Percentiles rank a stretch among this genome's conserved stretches.
These are phyloP conservation scores for Apiospora saccharicola DNA, from an alignment of 2,329 filamentous ascomycete species.

Conservation along the genomic window DNA sequence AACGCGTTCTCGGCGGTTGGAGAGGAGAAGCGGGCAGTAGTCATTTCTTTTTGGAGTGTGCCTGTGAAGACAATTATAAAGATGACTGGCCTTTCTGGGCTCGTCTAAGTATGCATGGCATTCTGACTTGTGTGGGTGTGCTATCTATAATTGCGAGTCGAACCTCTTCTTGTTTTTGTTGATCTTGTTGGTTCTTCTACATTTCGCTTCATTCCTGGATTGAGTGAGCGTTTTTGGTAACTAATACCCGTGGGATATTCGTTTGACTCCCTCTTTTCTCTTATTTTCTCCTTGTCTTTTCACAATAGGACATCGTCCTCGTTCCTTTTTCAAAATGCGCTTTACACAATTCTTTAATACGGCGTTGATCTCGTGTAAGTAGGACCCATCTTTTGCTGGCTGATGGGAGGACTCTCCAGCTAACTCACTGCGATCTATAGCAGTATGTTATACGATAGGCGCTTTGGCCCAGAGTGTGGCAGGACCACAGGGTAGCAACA, in stretches of 20 bases:
- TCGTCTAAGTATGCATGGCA: background rate
- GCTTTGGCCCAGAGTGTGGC: background rate
- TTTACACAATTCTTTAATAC: background rate
- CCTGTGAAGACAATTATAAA: background rate
- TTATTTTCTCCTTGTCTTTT: background rate
- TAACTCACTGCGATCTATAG: background rate
- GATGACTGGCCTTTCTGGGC: background rate
- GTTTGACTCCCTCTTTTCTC: background rate
- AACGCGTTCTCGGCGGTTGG: background rate
- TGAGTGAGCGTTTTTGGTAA: background rate
- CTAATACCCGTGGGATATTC: background rate
- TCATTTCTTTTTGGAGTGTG: background rate
- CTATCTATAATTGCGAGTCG: slow-evolving; percentile 1
- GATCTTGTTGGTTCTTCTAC: background rate
- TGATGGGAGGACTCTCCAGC: background rate
- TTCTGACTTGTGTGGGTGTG: background rate
- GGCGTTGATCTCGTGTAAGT: slow-evolving; percentile 17
- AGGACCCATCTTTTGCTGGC: background rate
- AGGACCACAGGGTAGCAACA: slow-evolving; percentile 2
- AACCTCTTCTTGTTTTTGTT: background rate
- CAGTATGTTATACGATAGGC: slow-evolving; percentile 6
- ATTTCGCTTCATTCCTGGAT: slow-evolving; percentile 6
- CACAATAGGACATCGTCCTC: background rate
- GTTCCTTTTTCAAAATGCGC: background rate
- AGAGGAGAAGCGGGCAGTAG: background rate